Conservation (phyloP, 2,329 filamentous ascomycete species). For the Drechslerella stenobrocha region DNA sequence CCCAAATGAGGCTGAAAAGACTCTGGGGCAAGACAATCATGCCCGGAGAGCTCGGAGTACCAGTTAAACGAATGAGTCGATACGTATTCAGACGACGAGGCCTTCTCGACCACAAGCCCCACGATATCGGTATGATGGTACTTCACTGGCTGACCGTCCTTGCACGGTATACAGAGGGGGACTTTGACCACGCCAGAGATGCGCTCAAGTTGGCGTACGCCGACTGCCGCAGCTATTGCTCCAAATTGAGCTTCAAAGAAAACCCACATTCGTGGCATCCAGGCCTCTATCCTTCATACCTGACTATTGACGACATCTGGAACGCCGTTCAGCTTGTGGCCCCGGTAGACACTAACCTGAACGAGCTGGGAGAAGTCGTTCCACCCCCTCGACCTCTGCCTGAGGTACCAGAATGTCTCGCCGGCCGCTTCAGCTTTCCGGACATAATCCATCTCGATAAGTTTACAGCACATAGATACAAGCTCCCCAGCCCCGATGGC, state of each 20-base stretch:
- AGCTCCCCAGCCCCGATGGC: too few relatives aligned
- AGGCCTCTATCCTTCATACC: not conserved
- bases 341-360: not conserved
- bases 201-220: not conserved
- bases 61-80: not conserved
- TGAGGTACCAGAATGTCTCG: not conserved
- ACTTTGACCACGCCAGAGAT: not conserved
- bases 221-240: not conserved
- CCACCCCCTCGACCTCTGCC: not conserved
- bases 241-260: not conserved
- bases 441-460: not conserved
- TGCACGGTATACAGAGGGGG: not conserved
- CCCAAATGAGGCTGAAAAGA: too few relatives aligned
- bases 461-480: too few relatives aligned
- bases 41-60: not conserved
- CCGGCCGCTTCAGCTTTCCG: not conserved
- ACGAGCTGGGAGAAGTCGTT: not conserved
- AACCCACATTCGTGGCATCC: not conserved
- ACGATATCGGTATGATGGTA: not conserved
- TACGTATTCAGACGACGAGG: not conserved
- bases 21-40: too few relatives aligned
- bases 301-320: not conserved
- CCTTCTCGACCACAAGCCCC: not conserved
- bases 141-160: conserved; percentile 3
- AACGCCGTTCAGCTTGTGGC: not conserved